Conservation (phyloP, 176 grass and related monocot genomes). For the Echinochloa phyllopogon region DNA sequence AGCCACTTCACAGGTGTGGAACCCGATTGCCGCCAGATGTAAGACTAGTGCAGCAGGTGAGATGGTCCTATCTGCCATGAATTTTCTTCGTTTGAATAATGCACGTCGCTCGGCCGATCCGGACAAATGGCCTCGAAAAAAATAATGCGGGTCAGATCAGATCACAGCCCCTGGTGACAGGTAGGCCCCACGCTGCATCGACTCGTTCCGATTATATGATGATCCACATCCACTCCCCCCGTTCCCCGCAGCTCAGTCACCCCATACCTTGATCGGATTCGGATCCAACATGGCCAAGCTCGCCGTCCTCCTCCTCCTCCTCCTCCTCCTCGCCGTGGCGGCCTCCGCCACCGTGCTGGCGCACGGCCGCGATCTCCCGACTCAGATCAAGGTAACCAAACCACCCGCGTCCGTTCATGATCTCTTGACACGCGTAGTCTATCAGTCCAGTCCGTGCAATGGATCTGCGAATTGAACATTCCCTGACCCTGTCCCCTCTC, state of each 20-base stretch:
- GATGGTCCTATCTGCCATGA: neutral
- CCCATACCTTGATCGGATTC: neutral
- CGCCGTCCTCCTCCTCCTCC: constrained; percentile 26
- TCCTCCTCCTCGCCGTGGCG: constrained; percentile 32
- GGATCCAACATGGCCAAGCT: constrained; percentile 45
- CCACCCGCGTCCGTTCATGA: neutral
- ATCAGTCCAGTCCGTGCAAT: neutral
- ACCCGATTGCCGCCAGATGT: neutral
- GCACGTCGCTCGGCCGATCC: neutral
- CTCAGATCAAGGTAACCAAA: constrained; percentile 31
- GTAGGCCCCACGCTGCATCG: constrained; percentile 28
- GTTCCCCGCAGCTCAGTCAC: neutral
- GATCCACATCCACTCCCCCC: constrained; percentile 17
- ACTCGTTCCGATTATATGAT: constrained; percentile 5
- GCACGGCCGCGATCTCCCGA: constrained; percentile 3
- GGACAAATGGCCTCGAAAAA: neutral
- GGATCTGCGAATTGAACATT: neutral
- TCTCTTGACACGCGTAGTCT: neutral
- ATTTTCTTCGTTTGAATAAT: constrained; percentile 24
- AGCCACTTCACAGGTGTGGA: too few relatives aligned
- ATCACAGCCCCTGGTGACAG: constrained; percentile 18
- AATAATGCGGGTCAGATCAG: constrained; percentile 17
- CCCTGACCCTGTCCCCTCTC: too few relatives aligned
- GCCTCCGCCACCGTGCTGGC: constrained; percentile 2
- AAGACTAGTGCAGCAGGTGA: constrained; percentile 9